phyloP scores from a whole-genome alignment of 192 early-diverging fungal genomes.

The Mortierella hygrophila region DNA sequence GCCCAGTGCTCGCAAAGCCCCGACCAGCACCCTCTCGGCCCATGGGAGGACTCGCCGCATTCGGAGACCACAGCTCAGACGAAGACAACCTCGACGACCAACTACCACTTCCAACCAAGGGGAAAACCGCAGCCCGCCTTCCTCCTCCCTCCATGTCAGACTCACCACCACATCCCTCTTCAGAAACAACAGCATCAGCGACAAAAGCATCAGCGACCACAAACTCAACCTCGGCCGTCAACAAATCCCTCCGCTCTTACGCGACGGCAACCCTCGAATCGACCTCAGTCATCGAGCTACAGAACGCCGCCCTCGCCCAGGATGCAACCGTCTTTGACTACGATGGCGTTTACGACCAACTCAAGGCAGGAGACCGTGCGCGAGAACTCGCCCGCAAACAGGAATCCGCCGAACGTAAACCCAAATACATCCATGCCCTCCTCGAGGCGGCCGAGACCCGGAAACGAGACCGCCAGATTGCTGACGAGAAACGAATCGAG shows the following conservation, averaged over 20 bases:
- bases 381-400: slow-evolving; percentile 65
- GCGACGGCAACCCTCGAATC: slow-evolving; percentile 43
- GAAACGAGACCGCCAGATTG: slow-evolving; percentile 78
- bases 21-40: slow-evolving; percentile 27
- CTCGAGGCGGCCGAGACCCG: slow-evolving; percentile 74
- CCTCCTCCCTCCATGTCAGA: background rate
- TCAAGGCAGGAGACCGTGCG: slow-evolving; percentile 70
- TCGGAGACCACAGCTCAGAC: slow-evolving; percentile 46
- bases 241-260: slow-evolving; percentile 46
- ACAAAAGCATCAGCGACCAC: background rate
- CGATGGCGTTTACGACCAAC: slow-evolving; percentile 80
- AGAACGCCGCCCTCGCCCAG: slow-evolving; percentile 74
- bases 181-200: background rate
- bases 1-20: slow-evolving; percentile 19
- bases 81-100: slow-evolving; percentile 40
- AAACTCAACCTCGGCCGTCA: slow-evolving; percentile 33
- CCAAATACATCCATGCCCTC: slow-evolving; percentile 75
- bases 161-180: slow-evolving; percentile 2
- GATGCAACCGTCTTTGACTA: slow-evolving; percentile 84
- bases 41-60: slow-evolving; percentile 29
- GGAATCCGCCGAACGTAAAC: slow-evolving; percentile 56
- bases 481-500: slow-evolving; percentile 76
- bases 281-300: slow-evolving; percentile 53
- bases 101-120: background rate
- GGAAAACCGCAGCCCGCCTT: background rate